Conservation (phyloP, 495 filamentous ascomycete species). For the Letharia columbiana region DNA sequence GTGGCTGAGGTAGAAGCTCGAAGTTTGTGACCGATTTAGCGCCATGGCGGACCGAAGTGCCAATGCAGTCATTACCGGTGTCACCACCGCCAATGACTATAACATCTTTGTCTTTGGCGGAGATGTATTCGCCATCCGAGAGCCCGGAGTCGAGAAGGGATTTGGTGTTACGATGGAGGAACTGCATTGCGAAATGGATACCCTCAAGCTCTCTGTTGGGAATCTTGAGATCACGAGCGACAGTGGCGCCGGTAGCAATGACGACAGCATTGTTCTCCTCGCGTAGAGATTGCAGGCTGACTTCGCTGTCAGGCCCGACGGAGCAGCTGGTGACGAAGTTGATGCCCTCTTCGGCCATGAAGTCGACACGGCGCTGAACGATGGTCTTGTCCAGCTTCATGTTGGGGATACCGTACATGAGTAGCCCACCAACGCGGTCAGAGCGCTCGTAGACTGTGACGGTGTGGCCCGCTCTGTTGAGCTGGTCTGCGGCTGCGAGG, state of each 20-base stretch:
- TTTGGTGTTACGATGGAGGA: slow-evolving; percentile 97
- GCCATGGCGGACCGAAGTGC: slow-evolving; percentile 94
- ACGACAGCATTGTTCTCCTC: slow-evolving; percentile 75
- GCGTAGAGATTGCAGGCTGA: slow-evolving; percentile 69
- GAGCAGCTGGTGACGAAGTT: slow-evolving; percentile 68
- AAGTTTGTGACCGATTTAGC: slow-evolving; percentile 97
- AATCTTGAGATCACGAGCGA: slow-evolving; percentile 92
- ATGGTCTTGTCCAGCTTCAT: slow-evolving; percentile 99
- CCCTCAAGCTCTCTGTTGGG: slow-evolving; percentile 84
- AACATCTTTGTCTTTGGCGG: slow-evolving; percentile 93
- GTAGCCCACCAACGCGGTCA: slow-evolving; percentile 84
- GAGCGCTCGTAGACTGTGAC: slow-evolving; percentile 96
- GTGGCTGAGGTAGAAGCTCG: slow-evolving; percentile 91
- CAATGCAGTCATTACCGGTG: slow-evolving; percentile 98
- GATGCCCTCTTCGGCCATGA: slow-evolving; percentile 91
- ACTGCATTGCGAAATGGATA: slow-evolving; percentile 98
- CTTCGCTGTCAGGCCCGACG: slow-evolving; percentile 66
- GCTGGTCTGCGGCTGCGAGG: slow-evolving; percentile 86
- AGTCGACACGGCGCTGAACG: slow-evolving; percentile 89
- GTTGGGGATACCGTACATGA: slow-evolving; percentile 99
- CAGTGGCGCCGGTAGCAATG: slow-evolving; percentile 93
- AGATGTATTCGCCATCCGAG: slow-evolving; percentile 82
- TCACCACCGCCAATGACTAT: slow-evolving; percentile 98
- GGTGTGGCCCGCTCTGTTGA: slow-evolving; percentile 85
- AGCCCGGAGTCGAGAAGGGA: slow-evolving; percentile 91